phyloP scores from a whole-genome alignment of 2,329 filamentous ascomycete species.

The Trichoderma sp. region DNA sequence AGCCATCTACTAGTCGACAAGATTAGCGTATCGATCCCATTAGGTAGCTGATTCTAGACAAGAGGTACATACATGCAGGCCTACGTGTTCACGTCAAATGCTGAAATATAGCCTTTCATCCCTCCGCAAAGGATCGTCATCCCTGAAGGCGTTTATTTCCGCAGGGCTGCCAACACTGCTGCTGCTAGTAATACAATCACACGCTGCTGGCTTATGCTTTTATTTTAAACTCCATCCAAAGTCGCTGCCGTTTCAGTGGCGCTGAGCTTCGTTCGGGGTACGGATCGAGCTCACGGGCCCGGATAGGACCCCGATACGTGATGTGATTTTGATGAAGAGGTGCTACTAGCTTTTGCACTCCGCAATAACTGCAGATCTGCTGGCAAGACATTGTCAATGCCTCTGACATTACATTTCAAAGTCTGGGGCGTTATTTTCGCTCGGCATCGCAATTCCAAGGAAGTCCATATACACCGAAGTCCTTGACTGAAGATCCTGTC shows the following conservation, averaged over 20 bases:
- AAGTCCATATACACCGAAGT: background rate
- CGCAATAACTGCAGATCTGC: background rate
- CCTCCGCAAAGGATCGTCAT: background rate
- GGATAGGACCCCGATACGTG: slow-evolving; percentile 15
- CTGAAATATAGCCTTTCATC: background rate
- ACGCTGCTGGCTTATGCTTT: background rate
- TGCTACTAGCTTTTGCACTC: background rate
- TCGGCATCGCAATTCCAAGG: background rate
- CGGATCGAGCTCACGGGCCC: slow-evolving; percentile 15
- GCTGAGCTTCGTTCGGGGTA: background rate
- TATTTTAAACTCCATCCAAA: background rate
- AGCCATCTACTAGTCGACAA: background rate
- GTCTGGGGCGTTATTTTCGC: background rate
- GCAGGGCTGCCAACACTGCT: background rate
- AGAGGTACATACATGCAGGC: background rate
- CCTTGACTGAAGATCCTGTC: slow-evolving; percentile 2
- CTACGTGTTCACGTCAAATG: background rate
- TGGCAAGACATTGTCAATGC: background rate
- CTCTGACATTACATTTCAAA: background rate
- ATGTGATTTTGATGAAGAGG: background rate
- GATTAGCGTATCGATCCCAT: background rate
- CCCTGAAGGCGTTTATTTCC: background rate
- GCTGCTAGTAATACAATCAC: background rate
- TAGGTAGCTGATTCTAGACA: background rate
- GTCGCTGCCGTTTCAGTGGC: background rate